A percentile compares a stretch with the other conserved stretches of the same genome.
Evolutionary conservation across 2,329 filamentous ascomycete genomes (phyloP).

Genomic region (Graphium sp.): DNA sequence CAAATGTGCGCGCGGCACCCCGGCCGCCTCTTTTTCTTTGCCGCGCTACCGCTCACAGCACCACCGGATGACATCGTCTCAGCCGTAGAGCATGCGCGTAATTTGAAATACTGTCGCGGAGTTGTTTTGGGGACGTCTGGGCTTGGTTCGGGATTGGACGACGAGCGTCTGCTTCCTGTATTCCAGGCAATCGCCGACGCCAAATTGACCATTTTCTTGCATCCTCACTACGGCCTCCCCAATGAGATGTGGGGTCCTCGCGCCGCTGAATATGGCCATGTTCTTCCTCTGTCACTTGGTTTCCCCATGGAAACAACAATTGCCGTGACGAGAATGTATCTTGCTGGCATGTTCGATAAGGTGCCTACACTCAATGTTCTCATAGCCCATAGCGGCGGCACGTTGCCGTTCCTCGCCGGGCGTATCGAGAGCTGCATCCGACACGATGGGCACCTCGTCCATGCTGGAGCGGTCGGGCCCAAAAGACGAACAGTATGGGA

Average conservation of each 20-base stretch:
- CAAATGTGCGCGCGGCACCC: conserved; percentile 48
- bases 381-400: conserved; percentile 77
- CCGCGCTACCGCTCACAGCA: conserved; percentile 61
- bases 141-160: conserved; percentile 65
- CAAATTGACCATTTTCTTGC: conserved; percentile 58
- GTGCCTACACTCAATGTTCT: conserved; percentile 55
- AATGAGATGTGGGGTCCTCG: conserved; percentile 63
- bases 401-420: conserved; percentile 75
- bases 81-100: conserved; percentile 46
- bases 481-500: conserved; percentile 34
- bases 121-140: conserved; percentile 79
- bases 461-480: conserved; percentile 35
- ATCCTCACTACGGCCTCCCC: conserved; percentile 84
- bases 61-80: conserved; percentile 40
- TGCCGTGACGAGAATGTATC: conserved; percentile 70
- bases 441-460: conserved; percentile 63
- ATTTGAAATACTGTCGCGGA: conserved; percentile 56
- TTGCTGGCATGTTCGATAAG: conserved; percentile 72
- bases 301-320: conserved; percentile 92
- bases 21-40: conserved; percentile 68
- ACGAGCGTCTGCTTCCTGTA: conserved; percentile 54
- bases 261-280: conserved; percentile 64
- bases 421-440: conserved; percentile 74
- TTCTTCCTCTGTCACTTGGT: conserved; percentile 68
- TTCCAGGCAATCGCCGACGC: conserved; percentile 52